Evolutionary conservation across 129 eudicot species (phyloP), one percentile per base, ranked within the genome.

Genomic region (Escallonia rubra): DNA sequence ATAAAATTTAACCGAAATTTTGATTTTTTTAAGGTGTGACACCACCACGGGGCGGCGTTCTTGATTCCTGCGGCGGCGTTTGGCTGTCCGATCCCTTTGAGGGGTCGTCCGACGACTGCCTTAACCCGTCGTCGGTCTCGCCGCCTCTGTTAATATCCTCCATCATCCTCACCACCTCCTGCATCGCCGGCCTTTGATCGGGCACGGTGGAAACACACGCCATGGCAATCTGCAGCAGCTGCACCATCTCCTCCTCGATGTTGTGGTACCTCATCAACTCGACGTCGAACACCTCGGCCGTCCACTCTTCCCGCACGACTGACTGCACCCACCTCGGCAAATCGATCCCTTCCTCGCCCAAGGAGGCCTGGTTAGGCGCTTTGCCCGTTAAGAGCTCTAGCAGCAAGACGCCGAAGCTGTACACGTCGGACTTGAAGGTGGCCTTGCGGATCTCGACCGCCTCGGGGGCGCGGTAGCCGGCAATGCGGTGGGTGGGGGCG

Each of bases 241-340:
- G 96, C 72, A 84, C 96, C 98, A 93, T 89, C 70, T 93, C 98
- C 49, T 93, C 98, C 60, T 86, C 98, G 4, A 84, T 83, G 63
- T 86, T 84, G 4, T 86, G 85, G 63, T 89, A 86, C 75, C 90
- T 67, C 90, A 89, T 80, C 16, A 93, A 74, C 70, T 93, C 98
- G 3, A 80, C 87, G 41, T 93, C 98, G 16, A 93, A 93, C 10
- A 93, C 96, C 74, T 93, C 98, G 3, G 98, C 95, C 2, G 98
- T 87, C 96, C 95, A 92, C 53, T 92, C 96, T 60, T 92, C 98
- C 10, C 91, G 50, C 4, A 84, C 96, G 5, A 93, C 95, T 2
- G 95, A 86, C 46, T 93, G 96, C 11, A 93, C 96, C 98, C 98
- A 93, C 64, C 98, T 71, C 0, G 96, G 98, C 71, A 93, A 70